phyloP scores from a whole-genome alignment of 2,329 filamentous ascomycete genomes.

The Alternaria infectoria region DNA sequence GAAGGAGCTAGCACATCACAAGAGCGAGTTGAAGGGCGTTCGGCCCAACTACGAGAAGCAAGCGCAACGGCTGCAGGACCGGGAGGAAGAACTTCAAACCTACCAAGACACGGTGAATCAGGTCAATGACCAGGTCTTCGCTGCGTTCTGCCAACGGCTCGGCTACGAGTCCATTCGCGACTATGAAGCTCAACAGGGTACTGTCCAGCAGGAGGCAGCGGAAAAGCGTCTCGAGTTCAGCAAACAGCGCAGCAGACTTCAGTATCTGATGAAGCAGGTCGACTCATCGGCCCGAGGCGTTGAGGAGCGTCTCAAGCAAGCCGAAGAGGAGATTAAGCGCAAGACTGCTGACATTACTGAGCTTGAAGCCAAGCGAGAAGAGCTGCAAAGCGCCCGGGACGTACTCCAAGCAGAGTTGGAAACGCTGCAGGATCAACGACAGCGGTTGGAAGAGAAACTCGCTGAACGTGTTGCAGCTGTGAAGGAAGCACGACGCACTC shows the following conservation, averaged over 20 bases:
- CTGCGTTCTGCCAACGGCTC: constrained; percentile 81
- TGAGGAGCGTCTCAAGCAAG: constrained; percentile 69
- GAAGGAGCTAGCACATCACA: constrained; percentile 77
- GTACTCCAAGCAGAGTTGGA: constrained; percentile 78
- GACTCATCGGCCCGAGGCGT: constrained; percentile 76
- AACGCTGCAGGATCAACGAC: constrained; percentile 73
- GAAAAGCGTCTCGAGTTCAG: constrained; percentile 88
- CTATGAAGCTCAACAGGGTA: constrained; percentile 93
- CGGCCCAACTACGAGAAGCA: constrained; percentile 80
- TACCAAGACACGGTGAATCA: constrained; percentile 71
- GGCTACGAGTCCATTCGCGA: constrained; percentile 89
- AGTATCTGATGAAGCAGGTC: constrained; percentile 67
- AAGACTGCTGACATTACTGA: constrained; percentile 68
- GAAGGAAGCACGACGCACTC: constrained; percentile 76
- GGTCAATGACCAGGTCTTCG: constrained; percentile 89
- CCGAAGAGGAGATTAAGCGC: constrained; percentile 70
- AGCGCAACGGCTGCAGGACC: constrained; percentile 68
- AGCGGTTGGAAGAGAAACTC: constrained; percentile 71
- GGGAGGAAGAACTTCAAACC: constrained; percentile 62
- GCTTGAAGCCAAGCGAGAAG: constrained; percentile 73
- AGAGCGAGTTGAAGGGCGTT: constrained; percentile 75
- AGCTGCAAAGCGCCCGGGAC: constrained; percentile 75
- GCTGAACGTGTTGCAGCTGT: constrained; percentile 76
- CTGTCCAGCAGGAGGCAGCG: constrained; percentile 85
- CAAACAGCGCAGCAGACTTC: constrained; percentile 71